phyloP scores from a whole-genome alignment of 805 yeast species.

The Ogataea allantospora region DNA sequence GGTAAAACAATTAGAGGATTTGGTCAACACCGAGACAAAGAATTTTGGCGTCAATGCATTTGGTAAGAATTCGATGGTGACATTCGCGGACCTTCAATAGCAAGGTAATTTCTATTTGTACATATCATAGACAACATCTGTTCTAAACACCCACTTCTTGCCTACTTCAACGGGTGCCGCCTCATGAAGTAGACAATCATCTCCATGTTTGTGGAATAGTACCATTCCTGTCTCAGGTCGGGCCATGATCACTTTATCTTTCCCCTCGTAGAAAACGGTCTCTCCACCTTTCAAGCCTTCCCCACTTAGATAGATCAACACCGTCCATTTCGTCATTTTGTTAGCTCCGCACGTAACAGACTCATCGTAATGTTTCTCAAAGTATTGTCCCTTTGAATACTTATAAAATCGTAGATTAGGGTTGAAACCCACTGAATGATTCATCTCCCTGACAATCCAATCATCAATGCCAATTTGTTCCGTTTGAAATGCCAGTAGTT shows the following conservation, averaged over 20 bases:
- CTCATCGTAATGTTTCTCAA: constrained; percentile 62
- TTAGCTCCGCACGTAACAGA: constrained; percentile 43
- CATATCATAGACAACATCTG: constrained; percentile 46
- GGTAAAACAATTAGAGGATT: constrained; percentile 23
- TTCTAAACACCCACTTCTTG: constrained; percentile 60
- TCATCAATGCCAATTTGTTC: constrained; percentile 32
- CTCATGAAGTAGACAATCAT: constrained; percentile 60
- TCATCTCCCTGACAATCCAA: constrained; percentile 33
- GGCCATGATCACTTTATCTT: constrained; percentile 26
- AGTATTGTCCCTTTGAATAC: constrained; percentile 55
- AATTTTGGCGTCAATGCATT: constrained; percentile 23
- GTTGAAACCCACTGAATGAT: constrained; percentile 46
- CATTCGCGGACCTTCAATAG: constrained; percentile 26
- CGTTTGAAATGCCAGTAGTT: constrained; percentile 30
- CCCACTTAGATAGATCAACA: constrained; percentile 55
- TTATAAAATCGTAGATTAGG: constrained; percentile 57
- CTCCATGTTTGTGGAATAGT: constrained; percentile 63
- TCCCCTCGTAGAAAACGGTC: constrained; percentile 46
- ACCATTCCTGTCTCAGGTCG: constrained; percentile 57
- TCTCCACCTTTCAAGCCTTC: constrained; percentile 59
- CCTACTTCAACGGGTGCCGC: constrained; percentile 52
- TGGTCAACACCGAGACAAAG: constrained; percentile 3
- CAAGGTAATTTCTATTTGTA: constrained; percentile 6
- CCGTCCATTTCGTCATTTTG: constrained; percentile 52
- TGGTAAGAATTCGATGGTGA: constrained; percentile 23